phyloP scores from a whole-genome alignment of 2,329 filamentous ascomycete genomes.

The Diplodia mutila region DNA sequence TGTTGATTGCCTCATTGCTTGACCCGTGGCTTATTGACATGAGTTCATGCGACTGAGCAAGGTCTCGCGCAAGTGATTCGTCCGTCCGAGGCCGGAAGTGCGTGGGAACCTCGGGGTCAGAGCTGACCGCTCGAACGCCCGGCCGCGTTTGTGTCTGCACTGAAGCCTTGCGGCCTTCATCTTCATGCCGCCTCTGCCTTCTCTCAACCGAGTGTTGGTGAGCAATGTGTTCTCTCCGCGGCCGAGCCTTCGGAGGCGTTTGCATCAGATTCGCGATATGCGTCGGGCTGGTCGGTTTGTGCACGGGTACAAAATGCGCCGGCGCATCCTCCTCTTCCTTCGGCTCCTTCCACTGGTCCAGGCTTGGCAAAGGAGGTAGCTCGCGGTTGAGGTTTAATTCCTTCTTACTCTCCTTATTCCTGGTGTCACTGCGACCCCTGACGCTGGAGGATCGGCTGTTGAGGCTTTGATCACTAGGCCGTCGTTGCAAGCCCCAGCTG shows the following conservation, averaged over 20 bases:
- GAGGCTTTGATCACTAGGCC: constrained; percentile 38
- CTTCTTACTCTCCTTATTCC: constrained; percentile 34
- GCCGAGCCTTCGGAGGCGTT: constrained; percentile 18
- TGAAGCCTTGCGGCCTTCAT: not conserved
- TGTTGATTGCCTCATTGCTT: constrained; percentile 31
- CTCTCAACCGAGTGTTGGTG: constrained; percentile 14
- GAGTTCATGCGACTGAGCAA: constrained; percentile 27
- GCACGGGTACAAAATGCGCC: constrained; percentile 1
- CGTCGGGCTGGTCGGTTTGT: constrained; percentile 18
- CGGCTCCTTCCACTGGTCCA: constrained; percentile 45
- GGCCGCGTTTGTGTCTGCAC: not conserved
- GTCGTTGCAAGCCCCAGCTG: constrained; percentile 43
- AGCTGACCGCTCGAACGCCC: not conserved
- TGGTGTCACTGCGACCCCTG: constrained; percentile 32
- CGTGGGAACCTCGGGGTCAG: constrained; percentile 5
- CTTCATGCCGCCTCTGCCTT: constrained; percentile 6
- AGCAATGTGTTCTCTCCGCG: constrained; percentile 11
- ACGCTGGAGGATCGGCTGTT: constrained; percentile 28
- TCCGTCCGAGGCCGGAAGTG: constrained; percentile 10
- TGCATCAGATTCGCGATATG: constrained; percentile 29
- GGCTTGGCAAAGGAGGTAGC: constrained; percentile 51
- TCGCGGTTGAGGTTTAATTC: constrained; percentile 52
- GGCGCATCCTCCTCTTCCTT: constrained; percentile 29
- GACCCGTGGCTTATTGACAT: constrained; percentile 35
- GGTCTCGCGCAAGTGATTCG: constrained; percentile 7